Evolutionary conservation across 1,139 yeast genomes (phyloP).

Genomic region (Candida neerlandica): DNA sequence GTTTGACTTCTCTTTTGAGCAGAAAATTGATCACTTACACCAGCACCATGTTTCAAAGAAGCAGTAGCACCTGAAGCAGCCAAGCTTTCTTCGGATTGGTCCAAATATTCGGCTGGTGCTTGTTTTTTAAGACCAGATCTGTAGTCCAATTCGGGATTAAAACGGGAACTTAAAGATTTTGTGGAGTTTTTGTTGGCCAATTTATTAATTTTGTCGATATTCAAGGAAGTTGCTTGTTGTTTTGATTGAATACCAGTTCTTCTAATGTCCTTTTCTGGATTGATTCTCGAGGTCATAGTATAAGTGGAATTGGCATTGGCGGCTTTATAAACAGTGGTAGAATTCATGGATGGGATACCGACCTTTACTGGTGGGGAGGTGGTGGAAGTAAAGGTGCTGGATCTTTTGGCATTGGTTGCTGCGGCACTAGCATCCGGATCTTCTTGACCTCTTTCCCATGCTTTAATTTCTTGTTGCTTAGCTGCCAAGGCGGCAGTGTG

Average conservation of each 20-base stretch:
- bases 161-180: constrained; percentile 42
- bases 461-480: constrained; percentile 38
- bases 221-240: constrained; percentile 26
- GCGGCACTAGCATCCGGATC: constrained; percentile 47
- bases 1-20: constrained; percentile 33
- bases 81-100: constrained; percentile 31
- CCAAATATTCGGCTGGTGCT: constrained; percentile 30
- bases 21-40: constrained; percentile 28
- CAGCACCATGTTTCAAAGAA: constrained; percentile 34
- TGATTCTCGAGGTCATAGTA: constrained; percentile 50
- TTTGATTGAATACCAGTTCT: constrained; percentile 50
- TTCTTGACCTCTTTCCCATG: constrained; percentile 51
- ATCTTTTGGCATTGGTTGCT: constrained; percentile 24
- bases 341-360: constrained; percentile 44
- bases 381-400: constrained; percentile 12
- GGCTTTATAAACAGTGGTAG: constrained; percentile 38
- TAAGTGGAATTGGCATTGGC: constrained; percentile 48
- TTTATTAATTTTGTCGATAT: constrained; percentile 44
- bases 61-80: constrained; percentile 47
- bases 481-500: constrained; percentile 67
- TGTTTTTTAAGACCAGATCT: constrained; percentile 41
- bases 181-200: constrained; percentile 49
- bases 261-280: constrained; percentile 45
- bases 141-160: constrained; percentile 48
- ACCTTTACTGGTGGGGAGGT: constrained; percentile 22